Evolutionary conservation across 2,329 filamentous ascomycete species (phyloP), one percentile per base, ranked within the genome.

Genomic region (Fusarium sp.): DNA sequence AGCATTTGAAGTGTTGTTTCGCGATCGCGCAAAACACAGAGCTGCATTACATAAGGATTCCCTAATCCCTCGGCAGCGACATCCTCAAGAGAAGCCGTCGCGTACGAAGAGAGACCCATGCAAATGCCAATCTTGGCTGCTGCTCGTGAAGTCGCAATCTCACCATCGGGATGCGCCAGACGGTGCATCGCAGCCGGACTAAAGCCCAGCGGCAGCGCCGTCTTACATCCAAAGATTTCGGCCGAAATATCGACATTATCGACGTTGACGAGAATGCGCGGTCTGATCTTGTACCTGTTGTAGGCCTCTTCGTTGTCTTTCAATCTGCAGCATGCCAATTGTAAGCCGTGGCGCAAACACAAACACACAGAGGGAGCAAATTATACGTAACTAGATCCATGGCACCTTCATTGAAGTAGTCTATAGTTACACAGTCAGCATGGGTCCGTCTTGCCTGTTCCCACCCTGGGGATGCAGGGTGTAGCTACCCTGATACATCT

Each of bases 331-430:
- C 16, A 24, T 17, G 22, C 10, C 20, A 53, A 57, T 31, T 0
- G 53, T 36, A 6, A 62, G 35, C 38, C n/a, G 40, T 51, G 22
- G 61, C 14, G n/a, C 4, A 17, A 29, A 17, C 24, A 27, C 27
- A 9, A 40, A 11, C 36, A 12, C 16, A 8, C 10, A 38, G 12
- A 22, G 14, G n/a, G 27, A 36, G 17, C 12, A 20, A 58, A 51
- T 68, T 69, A 14, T 67, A 76, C 75, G 73, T 76, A 10, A 76
- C 63, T 20, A 77, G 80, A 70, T 88, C 87, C 80, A 89, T 89
- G 6, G 87, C 86, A 7, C 88, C 88, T 68, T 86, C 87, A 75
- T 90, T 89, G 78, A 86, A 90, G 79, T 89, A 90, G 59, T 89
- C 88, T 75, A 29, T 58, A 44, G 7, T n/a, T 35, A 8, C 14